Evolutionary conservation across 768 basidiomycete genomes (phyloP).

Genomic region (Russula earlei): DNA sequence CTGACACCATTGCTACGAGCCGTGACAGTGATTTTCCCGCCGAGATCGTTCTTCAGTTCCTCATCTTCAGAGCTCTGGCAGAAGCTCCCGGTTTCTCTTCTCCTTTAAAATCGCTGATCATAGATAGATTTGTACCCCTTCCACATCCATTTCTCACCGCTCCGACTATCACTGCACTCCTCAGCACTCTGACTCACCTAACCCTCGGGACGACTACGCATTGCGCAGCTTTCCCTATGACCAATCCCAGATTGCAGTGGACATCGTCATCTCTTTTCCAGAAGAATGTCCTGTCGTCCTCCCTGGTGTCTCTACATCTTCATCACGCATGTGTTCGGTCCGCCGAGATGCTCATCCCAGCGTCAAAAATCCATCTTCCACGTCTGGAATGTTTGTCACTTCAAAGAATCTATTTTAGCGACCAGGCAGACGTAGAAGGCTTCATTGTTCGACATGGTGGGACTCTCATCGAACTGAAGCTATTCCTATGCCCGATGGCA

Average conservation of each 20-base stretch:
- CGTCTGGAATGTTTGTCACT: background rate
- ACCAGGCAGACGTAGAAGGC: background rate
- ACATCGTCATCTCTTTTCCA: background rate
- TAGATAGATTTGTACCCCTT: background rate
- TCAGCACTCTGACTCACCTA: background rate
- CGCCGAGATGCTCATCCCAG: background rate
- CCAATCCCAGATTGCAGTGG: background rate
- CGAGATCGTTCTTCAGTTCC: slow-evolving; percentile 5
- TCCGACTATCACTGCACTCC: background rate
- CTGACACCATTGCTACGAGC: too few relatives aligned
- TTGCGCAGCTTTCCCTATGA: background rate
- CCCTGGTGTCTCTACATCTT: slow-evolving; percentile 2
- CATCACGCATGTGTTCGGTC: slow-evolving; percentile 1
- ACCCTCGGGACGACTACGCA: background rate
- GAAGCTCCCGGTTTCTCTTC: background rate
- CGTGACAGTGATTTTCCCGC: background rate
- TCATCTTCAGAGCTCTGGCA: slow-evolving; percentile 4
- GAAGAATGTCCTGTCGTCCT: background rate
- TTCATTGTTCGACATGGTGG: slow-evolving; percentile 6
- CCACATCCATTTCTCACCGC: background rate
- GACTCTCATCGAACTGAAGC: background rate
- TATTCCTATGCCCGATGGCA: slow-evolving; percentile 6
- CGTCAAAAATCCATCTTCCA: background rate
- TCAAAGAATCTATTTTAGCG: slow-evolving; percentile 1
- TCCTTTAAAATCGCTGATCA: background rate